Evolutionary conservation across 2,329 filamentous ascomycete species (phyloP), one percentile per base, ranked within the genome.

Genomic region (Kalmusia sp.): DNA sequence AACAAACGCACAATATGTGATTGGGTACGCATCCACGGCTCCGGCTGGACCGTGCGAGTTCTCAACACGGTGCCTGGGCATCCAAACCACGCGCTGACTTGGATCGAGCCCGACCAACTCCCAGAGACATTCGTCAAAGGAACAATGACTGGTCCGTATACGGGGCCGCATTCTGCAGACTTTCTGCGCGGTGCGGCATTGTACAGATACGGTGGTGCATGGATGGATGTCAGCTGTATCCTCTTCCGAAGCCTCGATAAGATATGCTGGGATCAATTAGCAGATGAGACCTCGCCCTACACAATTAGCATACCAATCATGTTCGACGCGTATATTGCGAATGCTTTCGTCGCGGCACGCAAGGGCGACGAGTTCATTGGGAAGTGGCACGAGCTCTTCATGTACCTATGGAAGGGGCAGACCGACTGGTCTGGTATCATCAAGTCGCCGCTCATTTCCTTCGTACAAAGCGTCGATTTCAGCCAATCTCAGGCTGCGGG

Each of bases 91-190:
- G 72, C 72, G 3, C 61, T 71, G 46, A 71, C 72, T 31, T 80
- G 69, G 52, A 55, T 79, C 3, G 55, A 73, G 6, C 46, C 64
- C 1, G 66, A 71, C 1, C 59, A 73, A 31, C 70, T 69, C 2
- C 69, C 68, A 0, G 72, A 76, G 12, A 62, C 75, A 0, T 78
- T 81, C 50, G 72, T 78, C 22, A 69, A 77, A 9, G 63, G 71
- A 27, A 76, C 69, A 0, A 82, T 82, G 77, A 69, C 73, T 11
- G 79, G 80, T 0, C 73, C 74, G 0, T 74, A 75, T 47, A 67
- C 71, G 1, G 79, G 76, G 1, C 72, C 71, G 1, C 81, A 84
- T 54, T 74, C 72, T 1, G 77, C 78, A 2, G 82, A 84, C 47
- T 68, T 83, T 1, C 65, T 83, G 4, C 76, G 81, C 0, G 69